Percentiles rank a stretch among this genome's conserved stretches.
Conservation (phyloP, 2,329 filamentous ascomycete genomes). For the Coleophoma cylindrospora region DNA sequence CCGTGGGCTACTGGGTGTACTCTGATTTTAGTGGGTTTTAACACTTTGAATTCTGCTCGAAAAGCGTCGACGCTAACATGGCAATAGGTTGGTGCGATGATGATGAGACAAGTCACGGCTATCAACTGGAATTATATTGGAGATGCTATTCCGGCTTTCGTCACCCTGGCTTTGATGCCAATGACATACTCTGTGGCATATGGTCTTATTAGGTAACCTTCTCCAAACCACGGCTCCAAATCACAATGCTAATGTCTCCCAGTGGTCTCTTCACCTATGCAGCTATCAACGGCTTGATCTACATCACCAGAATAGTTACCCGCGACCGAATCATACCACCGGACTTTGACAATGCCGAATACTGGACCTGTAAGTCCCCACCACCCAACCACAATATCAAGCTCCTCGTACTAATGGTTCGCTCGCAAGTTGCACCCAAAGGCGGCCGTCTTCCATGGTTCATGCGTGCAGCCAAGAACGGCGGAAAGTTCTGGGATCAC, state of each 20-base stretch:
- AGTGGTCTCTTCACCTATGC: constrained; percentile 46
- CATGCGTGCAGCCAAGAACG: constrained; percentile 1
- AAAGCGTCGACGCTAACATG: not conserved
- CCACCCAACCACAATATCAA: constrained; percentile 22
- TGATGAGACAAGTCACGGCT: constrained; percentile 68
- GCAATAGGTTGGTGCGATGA: constrained; percentile 54
- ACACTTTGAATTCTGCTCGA: not conserved
- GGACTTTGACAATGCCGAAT: constrained; percentile 46
- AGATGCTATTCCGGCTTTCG: constrained; percentile 67
- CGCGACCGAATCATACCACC: constrained; percentile 39
- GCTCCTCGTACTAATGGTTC: not conserved
- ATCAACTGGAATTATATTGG: constrained; percentile 74
- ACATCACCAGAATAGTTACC: constrained; percentile 38
- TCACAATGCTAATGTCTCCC: not conserved
- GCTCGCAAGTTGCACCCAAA: not conserved
- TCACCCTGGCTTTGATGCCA: constrained; percentile 68
- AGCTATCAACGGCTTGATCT: constrained; percentile 44
- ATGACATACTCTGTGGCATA: constrained; percentile 74
- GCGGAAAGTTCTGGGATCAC: constrained; percentile 2
- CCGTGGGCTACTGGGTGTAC: constrained; percentile 71
- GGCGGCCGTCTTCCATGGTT: constrained; percentile 2
- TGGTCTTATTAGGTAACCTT: constrained; percentile 52
- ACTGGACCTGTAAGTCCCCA: constrained; percentile 39
- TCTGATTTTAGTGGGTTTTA: constrained; percentile 45
- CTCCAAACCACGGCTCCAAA: not conserved